Base-by-base conservation (phyloP, 2,329 filamentous ascomycete species). In the Colletotrichum tanaceti region DNA sequence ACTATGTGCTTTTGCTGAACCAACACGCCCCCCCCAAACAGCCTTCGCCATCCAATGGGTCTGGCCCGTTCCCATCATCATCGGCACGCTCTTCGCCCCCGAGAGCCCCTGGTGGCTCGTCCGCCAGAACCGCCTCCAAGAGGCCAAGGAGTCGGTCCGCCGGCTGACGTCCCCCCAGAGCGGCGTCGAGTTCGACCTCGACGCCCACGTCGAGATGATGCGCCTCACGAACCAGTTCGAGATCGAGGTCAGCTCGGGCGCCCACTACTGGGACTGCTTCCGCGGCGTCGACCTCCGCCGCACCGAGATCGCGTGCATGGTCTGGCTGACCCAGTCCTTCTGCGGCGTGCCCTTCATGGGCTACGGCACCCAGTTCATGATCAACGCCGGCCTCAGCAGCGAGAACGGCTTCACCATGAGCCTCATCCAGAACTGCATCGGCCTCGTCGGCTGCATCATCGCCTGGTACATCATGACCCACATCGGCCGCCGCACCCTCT, bases 371-470 rank as follows among this genome's bases (percentile, higher is more conserved):
- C 63, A 68, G 49, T 68, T 70, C 60, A 65, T 70, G 65, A 47
- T 44, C 22, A 63, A 61, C 41, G 68, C 68, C 1, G 78, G 79
- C 49, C 74, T 82, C 35, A 67, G 67, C 9, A 63, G 71, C 11
- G 66, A 70, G 44, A 70, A 76, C 1, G 75, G 77, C n/a, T 78
- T 80, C 71, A 75, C 76, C 54, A 76, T 82, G 62, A 75, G 79
- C 22, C 74, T 85, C 35, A 83, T 65, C 55, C 79, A 72, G 74
- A 82, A 79, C 28, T 78, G 77, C 14, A 77, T 84, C 61, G 82
- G 81, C 22, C 83, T 85, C 47, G 44, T 80, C 39, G 80, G 84
- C 46, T 78, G 76, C 5, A 75, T 77, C 22, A 82, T 79, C 5
- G 79, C 77, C 7, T 81, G 79, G 72, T 81, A 80, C 69, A 79